These are phyloP conservation scores for Cicer yamashitae DNA, from an alignment of 306 rosid species.

Conservation along the genomic window DNA sequence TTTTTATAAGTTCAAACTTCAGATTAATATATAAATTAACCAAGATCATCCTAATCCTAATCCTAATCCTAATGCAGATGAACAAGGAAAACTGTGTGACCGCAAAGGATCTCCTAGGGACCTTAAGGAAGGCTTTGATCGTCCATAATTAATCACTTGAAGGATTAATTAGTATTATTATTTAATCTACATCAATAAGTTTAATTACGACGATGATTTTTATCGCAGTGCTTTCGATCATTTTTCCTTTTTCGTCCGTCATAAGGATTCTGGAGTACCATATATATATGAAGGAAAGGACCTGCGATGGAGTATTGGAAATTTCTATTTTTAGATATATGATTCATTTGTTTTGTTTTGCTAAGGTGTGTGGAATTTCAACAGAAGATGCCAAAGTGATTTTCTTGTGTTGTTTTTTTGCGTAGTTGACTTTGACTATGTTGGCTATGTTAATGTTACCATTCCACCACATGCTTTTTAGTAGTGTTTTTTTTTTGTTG, in stretches of 20 bases:
- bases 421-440: slow-evolving; percentile 45
- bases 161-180: not conserved
- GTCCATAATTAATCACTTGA: not conserved
- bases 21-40: not conserved
- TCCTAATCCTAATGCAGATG: slow-evolving; percentile 56
- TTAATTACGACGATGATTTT: slow-evolving; percentile 12
- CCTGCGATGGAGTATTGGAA: not conserved
- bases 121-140: slow-evolving; percentile 51
- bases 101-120: slow-evolving; percentile 60
- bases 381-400: slow-evolving; percentile 27
- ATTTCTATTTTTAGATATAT: slow-evolving; percentile 5
- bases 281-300: slow-evolving; percentile 18
- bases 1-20: not conserved
- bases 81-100: slow-evolving; percentile 58
- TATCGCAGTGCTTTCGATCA: slow-evolving; percentile 25
- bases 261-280: slow-evolving; percentile 38
- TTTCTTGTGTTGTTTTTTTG: slow-evolving; percentile 46
- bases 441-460: slow-evolving; percentile 55
- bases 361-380: slow-evolving; percentile 40
- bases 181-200: slow-evolving; percentile 22
- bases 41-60: not conserved
- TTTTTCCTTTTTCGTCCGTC: slow-evolving; percentile 33
- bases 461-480: slow-evolving; percentile 40
- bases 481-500: not conserved
- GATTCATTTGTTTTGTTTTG: slow-evolving; percentile 34